Conservation (phyloP, 2,329 filamentous ascomycete genomes). For the Rhynchosporium graminicola region DNA sequence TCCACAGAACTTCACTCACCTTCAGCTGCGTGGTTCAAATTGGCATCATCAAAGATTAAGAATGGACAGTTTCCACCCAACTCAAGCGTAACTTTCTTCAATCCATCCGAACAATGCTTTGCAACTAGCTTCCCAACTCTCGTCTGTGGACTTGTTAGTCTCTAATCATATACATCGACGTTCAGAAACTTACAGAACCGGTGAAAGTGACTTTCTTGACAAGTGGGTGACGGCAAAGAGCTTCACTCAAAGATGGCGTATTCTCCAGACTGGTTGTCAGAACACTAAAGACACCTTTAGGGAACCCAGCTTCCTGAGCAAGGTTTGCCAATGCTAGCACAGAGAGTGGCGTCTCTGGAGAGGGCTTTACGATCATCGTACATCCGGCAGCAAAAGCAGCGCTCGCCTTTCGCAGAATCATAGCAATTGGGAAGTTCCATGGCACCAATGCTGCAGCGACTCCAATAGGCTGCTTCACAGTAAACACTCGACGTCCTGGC, state of each 20-base stretch:
- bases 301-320: slow-evolving; percentile 56
- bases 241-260: slow-evolving; percentile 54
- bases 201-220: slow-evolving; percentile 66
- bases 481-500: slow-evolving; percentile 65
- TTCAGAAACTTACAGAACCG: slow-evolving; percentile 44
- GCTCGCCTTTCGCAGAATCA: slow-evolving; percentile 68
- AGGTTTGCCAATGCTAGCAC: slow-evolving; percentile 56
- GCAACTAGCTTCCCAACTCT: slow-evolving; percentile 64
- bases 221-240: slow-evolving; percentile 56
- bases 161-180: background rate
- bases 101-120: slow-evolving; percentile 56
- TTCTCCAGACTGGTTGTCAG: slow-evolving; percentile 59
- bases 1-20: slow-evolving; percentile 38
- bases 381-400: slow-evolving; percentile 71
- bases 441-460: slow-evolving; percentile 69
- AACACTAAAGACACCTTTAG: slow-evolving; percentile 61
- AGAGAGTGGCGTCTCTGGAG: slow-evolving; percentile 65
- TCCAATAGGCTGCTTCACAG: slow-evolving; percentile 74
- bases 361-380: slow-evolving; percentile 73
- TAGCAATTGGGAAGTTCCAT: slow-evolving; percentile 71
- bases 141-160: slow-evolving; percentile 41
- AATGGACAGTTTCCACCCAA: slow-evolving; percentile 67
- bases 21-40: slow-evolving; percentile 57
- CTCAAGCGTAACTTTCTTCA: slow-evolving; percentile 67
- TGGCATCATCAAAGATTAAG: slow-evolving; percentile 64